Evolutionary conservation across 441 rosid genomes (phyloP).

Genomic region (Monsonia emarginata): DNA sequence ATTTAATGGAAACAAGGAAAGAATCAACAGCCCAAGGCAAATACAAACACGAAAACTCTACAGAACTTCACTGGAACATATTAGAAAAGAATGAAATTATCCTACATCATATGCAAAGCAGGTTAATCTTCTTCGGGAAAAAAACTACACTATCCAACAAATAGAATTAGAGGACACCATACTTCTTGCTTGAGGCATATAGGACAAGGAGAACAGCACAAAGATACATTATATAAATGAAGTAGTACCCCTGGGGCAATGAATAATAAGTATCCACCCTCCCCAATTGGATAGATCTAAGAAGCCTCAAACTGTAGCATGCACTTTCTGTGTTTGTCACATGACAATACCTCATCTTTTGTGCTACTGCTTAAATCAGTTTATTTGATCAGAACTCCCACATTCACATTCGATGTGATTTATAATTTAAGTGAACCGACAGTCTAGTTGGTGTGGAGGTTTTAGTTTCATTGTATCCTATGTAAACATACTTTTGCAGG

Average conservation of each 20-base stretch:
- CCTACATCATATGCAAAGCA: background rate
- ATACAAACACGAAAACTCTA: background rate
- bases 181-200: too few species aligned
- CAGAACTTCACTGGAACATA: background rate
- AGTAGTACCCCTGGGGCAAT: too few species aligned
- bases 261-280: too few species aligned
- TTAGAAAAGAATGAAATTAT: background rate
- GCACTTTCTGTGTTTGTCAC: background rate
- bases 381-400: background rate
- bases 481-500: background rate
- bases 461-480: background rate
- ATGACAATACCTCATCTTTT: background rate
- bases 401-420: background rate
- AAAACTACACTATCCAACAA: background rate
- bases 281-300: background rate
- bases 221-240: too few species aligned
- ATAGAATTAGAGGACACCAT: background rate
- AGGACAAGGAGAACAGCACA: too few species aligned
- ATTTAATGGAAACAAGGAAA: background rate
- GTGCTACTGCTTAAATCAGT: background rate
- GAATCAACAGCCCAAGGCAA: background rate
- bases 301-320: background rate
- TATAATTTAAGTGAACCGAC: too few species aligned
- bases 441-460: too few species aligned
- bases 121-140: background rate